Percentiles rank a stretch among this genome's conserved stretches.
Evolutionary conservation across 2,329 filamentous ascomycete species (phyloP).

Genomic region (Pyrenophora tritici-repentis): DNA sequence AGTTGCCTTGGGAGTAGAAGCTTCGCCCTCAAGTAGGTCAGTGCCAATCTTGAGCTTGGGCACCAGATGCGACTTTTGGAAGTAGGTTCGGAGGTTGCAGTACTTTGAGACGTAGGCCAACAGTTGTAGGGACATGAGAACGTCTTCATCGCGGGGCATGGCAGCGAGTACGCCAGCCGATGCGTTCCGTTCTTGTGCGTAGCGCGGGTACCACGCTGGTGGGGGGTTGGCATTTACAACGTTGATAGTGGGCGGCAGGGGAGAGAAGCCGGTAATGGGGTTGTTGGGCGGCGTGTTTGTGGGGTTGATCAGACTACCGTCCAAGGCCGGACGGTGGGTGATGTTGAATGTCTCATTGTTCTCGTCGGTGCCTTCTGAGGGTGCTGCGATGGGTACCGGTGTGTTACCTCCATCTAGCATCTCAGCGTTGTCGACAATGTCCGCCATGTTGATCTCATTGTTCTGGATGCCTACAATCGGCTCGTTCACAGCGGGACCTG

Average conservation of each 20-base stretch:
- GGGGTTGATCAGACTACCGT: slow-evolving; percentile 80
- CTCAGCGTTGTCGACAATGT: slow-evolving; percentile 81
- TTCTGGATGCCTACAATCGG: slow-evolving; percentile 80
- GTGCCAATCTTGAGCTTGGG: slow-evolving; percentile 88
- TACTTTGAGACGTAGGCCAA: slow-evolving; percentile 98
- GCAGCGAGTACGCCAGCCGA: slow-evolving; percentile 77
- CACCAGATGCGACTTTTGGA: slow-evolving; percentile 92
- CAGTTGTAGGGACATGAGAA: slow-evolving; percentile 95
- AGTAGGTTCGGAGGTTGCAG: slow-evolving; percentile 92
- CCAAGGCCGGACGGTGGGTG: slow-evolving; percentile 80
- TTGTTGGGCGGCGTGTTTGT: slow-evolving; percentile 65
- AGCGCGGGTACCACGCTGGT: slow-evolving; percentile 77
- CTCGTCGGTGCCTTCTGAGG: slow-evolving; percentile 82
- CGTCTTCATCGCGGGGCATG: slow-evolving; percentile 96
- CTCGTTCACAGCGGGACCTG: slow-evolving; percentile 69
- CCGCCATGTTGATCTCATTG: slow-evolving; percentile 80
- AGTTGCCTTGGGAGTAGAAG: slow-evolving; percentile 43
- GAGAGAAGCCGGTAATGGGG: slow-evolving; percentile 70
- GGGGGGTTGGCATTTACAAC: slow-evolving; percentile 75
- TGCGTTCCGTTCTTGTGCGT: slow-evolving; percentile 73
- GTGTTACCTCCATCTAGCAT: slow-evolving; percentile 74
- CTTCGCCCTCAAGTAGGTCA: slow-evolving; percentile 79
- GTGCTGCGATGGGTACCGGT: slow-evolving; percentile 74
- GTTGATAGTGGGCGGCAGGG: slow-evolving; percentile 68
- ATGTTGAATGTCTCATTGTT: slow-evolving; percentile 83